Base-by-base conservation (phyloP, 345 rosid species). In the Camelina sativa region DNA sequence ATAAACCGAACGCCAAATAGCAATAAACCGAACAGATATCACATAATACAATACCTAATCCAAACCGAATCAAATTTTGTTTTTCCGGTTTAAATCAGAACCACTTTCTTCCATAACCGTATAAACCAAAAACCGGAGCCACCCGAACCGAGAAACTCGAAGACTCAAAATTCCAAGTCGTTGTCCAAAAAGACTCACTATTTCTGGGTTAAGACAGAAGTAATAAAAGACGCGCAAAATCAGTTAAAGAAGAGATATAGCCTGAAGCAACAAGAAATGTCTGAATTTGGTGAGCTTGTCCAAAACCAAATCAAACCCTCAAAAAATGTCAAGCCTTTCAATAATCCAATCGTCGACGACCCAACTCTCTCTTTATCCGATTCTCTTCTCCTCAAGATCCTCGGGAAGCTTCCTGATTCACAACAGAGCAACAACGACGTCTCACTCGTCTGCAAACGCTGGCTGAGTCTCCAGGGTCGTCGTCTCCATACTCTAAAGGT, bases 391-490 rank as follows among this genome's bases (percentile, higher is more conserved):
- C 85, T 95, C 71, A 76, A 76, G 61, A 83, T 95, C 73, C 84
- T 90, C 77, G 76, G 82, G 2, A 87, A 64, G 51, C 82, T 89
- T 51, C 92, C 97, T 0, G 57, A 48, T 50, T 86, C 89, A 1
- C 93, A 87, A 1, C 93, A 87, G 72, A 73, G 61, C 19, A 60
- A 74, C 19, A 60, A 74, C 69, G 76, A 83, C 11, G 78, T 83
- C 13, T 85, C 84, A 2, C 89, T 89, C 52, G 97, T 89, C 32
- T 92, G 99, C 82, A 95, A 89, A 75, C 92, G 99, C 28, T 95
- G 99, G 99, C 47, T 89, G 47, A 67, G 65, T 58, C 89, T 95
- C 54, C 97, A 87, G 19, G 98, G 97, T 28, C 90, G 90, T 8
- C 81, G 88, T 7, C 76, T 85, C 0, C 82, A 80, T 22, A 84